Evolutionary conservation across 108 stramenopile genomes (phyloP), one percentile per base, ranked within the genome.

Genomic region (Stephanodiscus minutulus): DNA sequence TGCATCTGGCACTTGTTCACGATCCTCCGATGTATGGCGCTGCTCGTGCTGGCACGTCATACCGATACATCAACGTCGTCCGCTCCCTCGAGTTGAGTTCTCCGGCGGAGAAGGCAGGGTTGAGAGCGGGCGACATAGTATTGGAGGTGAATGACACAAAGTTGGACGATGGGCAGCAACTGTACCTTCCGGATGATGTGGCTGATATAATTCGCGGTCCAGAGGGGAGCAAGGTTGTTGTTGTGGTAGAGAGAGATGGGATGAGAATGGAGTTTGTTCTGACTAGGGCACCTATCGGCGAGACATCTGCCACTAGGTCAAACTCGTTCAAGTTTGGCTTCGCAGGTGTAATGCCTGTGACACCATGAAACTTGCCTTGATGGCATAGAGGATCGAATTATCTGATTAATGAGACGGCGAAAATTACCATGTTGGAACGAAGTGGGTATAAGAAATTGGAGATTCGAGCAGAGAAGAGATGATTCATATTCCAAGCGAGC

Each of bases 181-280:
- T 58, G 7, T 58, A 58, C 33, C 82, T 85, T 7, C 89, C 87
- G 8, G 89, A 84, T 57, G 87, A 91, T 63, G 86, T 87, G 15
- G 85, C 86, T 0, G 24, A 81, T 22, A 77, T 71, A 61, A 46
- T 85, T 25, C 69, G 90, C 21, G 90, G 90, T 25, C 85, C 85
- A 12, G 78, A 77, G 29, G 90, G 90, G n/a, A 83, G 77, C 43
- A 76, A 79, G 25, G 90, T 91, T 11, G 82, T 76, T 27, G 76
- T 91, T 6, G 85, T 84, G 7, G 74, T 88, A 21, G 60, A 82
- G 20, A 79, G 85, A 12, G 74, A 81, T 37, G 91, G 89, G 22
- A 77, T 76, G 52, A 70, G 61, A 17, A 55, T 84, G 39, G 87
- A 90, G 62, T 88, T 91, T 48, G 90, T 89, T 39, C 54, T 93